Base-by-base conservation (phyloP, 2,329 filamentous ascomycete genomes). In the Cladobotryum mycophilum region DNA sequence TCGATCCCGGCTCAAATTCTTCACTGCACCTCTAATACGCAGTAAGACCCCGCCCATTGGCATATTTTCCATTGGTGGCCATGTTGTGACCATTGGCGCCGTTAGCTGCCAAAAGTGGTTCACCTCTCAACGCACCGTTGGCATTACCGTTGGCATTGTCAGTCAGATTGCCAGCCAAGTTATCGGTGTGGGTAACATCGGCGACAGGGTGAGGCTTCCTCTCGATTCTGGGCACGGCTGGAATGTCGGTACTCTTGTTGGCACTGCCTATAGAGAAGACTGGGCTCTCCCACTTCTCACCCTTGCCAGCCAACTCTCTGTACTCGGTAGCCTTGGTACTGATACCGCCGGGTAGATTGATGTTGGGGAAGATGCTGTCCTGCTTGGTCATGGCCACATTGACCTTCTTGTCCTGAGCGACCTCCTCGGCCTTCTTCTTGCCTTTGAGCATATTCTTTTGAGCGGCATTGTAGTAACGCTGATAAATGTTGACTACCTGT, bases 281-380 rank as follows among this genome's bases (percentile, higher is more conserved):
- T 9, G 92, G 89, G 54, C 88, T 95, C 76, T 96, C 86, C 93
- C 93, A 99, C 68, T 84, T 85, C 50, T 96, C 88, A 47, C 93
- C 93, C 81, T 93, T 89, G 58, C 76, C 76, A 8, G 92, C 89
- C 52, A 96, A 78, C 18, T 96, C 83, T 73, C 84, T 89, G 79
- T 95, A 97, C 70, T 96, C 89, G 20, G 89, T 95, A 9, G 92
- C 91, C 81, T 96, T 96, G 73, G 82, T 85, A 60, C 88, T 93
- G 67, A 96, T 92, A 49, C 90, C 91, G 20, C 69, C 70, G 22
- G 91, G 90, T 5, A 99, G 78, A 51, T 84, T 79, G 64, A 99
- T 85, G 65, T 92, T 76, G 63, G 89, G 86, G 84, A 99, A 96
- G 57, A 81, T 89, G 57, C 88, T 91, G 64, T 96, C 89, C 59